These are phyloP conservation scores for Sporothrix sp. DNA, from an alignment of 2,329 filamentous ascomycete genomes.

Conservation along the genomic window DNA sequence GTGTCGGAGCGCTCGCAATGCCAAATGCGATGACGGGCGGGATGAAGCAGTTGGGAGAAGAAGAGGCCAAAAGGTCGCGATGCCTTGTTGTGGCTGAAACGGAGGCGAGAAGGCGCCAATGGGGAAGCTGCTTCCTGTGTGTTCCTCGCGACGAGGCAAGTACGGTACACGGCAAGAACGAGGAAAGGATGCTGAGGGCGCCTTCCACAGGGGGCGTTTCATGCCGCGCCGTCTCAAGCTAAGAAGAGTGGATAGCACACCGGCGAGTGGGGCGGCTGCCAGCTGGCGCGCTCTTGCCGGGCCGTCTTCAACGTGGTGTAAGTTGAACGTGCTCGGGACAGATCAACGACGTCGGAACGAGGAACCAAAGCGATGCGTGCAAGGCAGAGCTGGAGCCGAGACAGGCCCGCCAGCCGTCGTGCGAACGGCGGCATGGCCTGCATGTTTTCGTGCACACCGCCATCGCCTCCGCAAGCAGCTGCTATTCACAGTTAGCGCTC, in stretches of 20 bases:
- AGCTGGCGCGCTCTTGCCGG: neutral
- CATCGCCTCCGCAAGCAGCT: neutral
- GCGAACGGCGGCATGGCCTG: no score
- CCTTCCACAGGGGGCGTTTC: conserved; percentile 6
- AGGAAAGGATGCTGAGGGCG: neutral
- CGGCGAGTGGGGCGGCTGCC: conserved; percentile 5
- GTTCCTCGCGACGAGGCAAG: neutral
- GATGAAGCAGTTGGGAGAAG: neutral
- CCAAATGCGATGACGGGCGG: no score
- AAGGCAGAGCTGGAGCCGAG: no score
- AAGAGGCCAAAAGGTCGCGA: neutral
- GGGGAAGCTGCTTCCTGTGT: conserved; percentile 1
- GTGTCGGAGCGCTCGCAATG: no score
- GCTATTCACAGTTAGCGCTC: conserved; percentile 5
- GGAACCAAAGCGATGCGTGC: no score
- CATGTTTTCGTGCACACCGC: no score
- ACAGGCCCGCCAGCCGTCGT: no score
- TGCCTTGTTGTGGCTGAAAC: conserved; percentile 1
- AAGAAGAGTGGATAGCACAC: neutral
- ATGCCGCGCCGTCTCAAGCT: neutral
- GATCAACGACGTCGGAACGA: neutral
- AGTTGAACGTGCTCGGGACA: neutral
- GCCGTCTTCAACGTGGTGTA: neutral
- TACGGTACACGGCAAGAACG: neutral
- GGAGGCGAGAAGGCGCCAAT: conserved; percentile 2